A percentile compares a stretch with the other conserved stretches of the same genome.
Evolutionary conservation across 192 early-diverging fungal species (phyloP).

Genomic region (Jimgerdemannia flammicorona): DNA sequence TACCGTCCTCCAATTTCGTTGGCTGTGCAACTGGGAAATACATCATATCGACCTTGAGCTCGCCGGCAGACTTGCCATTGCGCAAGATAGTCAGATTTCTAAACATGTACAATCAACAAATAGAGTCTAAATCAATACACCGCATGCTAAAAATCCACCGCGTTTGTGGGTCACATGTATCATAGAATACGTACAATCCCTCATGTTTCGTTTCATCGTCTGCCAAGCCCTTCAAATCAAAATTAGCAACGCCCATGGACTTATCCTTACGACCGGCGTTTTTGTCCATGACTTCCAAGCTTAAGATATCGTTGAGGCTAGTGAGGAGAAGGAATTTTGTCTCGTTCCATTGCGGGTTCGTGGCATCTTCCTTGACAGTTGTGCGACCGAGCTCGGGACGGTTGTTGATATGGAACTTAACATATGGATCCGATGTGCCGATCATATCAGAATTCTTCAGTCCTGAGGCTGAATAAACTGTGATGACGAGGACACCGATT

Average conservation of each 20-base stretch:
- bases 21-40: constrained; percentile 39
- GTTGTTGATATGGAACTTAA: constrained; percentile 68
- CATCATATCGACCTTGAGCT: constrained; percentile 25
- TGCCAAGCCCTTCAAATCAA: constrained; percentile 42
- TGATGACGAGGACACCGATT: constrained; percentile 83
- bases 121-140: too few species aligned
- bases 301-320: constrained; percentile 67
- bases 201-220: constrained; percentile 39
- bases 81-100: constrained; percentile 20
- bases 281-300: constrained; percentile 80
- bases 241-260: constrained; percentile 55
- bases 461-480: constrained; percentile 72
- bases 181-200: constrained; percentile 41
- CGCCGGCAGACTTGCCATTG: constrained; percentile 25
- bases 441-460: constrained; percentile 86
- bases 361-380: constrained; percentile 63
- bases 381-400: constrained; percentile 61
- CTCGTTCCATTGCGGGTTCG: constrained; percentile 86
- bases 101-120: too few species aligned
- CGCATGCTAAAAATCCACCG: too few species aligned
- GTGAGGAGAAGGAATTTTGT: constrained; percentile 73
- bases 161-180: too few species aligned
- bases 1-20: constrained; percentile 35
- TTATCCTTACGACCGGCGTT: constrained; percentile 75
- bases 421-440: constrained; percentile 89